These are phyloP conservation scores for Cymbopogon flexuosus DNA, from an alignment of 202 grass and related monocot genomes.

Conservation along the genomic window DNA sequence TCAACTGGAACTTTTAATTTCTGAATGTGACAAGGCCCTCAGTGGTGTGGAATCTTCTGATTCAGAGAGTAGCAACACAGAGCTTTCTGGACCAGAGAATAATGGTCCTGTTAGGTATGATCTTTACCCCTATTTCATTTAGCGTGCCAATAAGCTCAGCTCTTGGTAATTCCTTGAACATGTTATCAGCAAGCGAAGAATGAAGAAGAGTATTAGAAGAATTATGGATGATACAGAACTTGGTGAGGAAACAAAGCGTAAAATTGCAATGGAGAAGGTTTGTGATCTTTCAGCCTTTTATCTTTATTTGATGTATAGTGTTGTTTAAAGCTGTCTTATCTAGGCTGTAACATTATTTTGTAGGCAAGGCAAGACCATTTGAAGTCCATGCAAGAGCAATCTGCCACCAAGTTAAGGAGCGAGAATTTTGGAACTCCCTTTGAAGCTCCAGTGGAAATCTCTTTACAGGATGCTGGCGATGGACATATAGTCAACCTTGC, in stretches of 20 bases:
- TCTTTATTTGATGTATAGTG: slow-evolving; percentile 25
- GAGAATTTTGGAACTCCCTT: slow-evolving; percentile 31
- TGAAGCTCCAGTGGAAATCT: slow-evolving; percentile 39
- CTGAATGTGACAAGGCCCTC: slow-evolving; percentile 68
- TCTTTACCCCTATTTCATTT: slow-evolving; percentile 25
- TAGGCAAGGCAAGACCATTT: slow-evolving; percentile 98
- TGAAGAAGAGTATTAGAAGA: slow-evolving; percentile 87
- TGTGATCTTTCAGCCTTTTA: slow-evolving; percentile 21
- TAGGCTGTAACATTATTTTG: slow-evolving; percentile 32
- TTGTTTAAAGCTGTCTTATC: slow-evolving; percentile 27
- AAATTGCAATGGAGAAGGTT: slow-evolving; percentile 97
- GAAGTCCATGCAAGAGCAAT: slow-evolving; percentile 89
- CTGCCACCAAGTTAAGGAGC: slow-evolving; percentile 56
- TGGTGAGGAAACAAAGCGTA: slow-evolving; percentile 85
- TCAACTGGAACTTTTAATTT: slow-evolving; percentile 60
- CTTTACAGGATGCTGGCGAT: slow-evolving; percentile 53
- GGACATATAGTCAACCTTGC: slow-evolving; percentile 84
- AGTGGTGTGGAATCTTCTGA: slow-evolving; percentile 56
- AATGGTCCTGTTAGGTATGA: slow-evolving; percentile 54
- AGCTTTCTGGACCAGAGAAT: slow-evolving; percentile 49
- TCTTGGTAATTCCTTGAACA: neutral
- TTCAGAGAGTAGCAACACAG: slow-evolving; percentile 48
- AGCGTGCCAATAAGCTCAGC: neutral
- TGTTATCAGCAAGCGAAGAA: slow-evolving; percentile 48
- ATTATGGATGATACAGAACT: slow-evolving; percentile 97